These are phyloP conservation scores for Trichoderma erinaceum DNA, from an alignment of 495 filamentous ascomycete genomes.

Conservation along the genomic window DNA sequence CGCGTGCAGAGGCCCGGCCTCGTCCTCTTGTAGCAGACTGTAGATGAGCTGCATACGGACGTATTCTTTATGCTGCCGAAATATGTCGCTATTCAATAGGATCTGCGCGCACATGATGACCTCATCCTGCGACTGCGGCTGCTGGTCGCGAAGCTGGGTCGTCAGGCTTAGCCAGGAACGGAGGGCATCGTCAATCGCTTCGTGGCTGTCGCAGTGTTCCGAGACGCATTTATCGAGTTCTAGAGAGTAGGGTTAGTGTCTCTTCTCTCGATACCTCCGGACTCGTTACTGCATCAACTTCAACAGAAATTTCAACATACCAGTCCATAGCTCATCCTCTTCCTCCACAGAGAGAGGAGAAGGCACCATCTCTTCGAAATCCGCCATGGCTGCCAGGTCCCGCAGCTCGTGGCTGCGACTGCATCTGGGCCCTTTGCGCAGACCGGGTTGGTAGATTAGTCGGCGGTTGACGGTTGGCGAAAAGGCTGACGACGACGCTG, in stretches of 20 bases:
- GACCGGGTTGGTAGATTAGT: too few species aligned
- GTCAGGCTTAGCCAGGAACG: slow-evolving; percentile 77
- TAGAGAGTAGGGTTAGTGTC: slow-evolving; percentile 28
- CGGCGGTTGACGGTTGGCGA: neutral
- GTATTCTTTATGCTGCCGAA: slow-evolving; percentile 69
- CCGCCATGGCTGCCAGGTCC: slow-evolving; percentile 38
- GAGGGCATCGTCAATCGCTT: slow-evolving; percentile 78
- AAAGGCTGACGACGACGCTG: neutral
- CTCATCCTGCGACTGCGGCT: slow-evolving; percentile 78
- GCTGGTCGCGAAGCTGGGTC: slow-evolving; percentile 72
- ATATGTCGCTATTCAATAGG: slow-evolving; percentile 70
- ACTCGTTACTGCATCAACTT: neutral
- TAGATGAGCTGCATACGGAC: slow-evolving; percentile 91
- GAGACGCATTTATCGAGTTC: slow-evolving; percentile 79
- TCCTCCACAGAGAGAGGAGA: slow-evolving; percentile 55
- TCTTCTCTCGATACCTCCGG: neutral
- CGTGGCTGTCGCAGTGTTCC: slow-evolving; percentile 61
- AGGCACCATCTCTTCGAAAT: slow-evolving; percentile 51
- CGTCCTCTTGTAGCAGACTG: slow-evolving; percentile 86
- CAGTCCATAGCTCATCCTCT: slow-evolving; percentile 90
- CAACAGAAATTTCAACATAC: slow-evolving; percentile 42
- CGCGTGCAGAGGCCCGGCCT: slow-evolving; percentile 66
- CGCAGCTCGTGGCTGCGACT: slow-evolving; percentile 4
- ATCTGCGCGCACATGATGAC: slow-evolving; percentile 77
- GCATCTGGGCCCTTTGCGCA: slow-evolving; percentile 15